Base-by-base conservation (phyloP, 352 stramenopile species). In the Elongisporangium undulatum region DNA sequence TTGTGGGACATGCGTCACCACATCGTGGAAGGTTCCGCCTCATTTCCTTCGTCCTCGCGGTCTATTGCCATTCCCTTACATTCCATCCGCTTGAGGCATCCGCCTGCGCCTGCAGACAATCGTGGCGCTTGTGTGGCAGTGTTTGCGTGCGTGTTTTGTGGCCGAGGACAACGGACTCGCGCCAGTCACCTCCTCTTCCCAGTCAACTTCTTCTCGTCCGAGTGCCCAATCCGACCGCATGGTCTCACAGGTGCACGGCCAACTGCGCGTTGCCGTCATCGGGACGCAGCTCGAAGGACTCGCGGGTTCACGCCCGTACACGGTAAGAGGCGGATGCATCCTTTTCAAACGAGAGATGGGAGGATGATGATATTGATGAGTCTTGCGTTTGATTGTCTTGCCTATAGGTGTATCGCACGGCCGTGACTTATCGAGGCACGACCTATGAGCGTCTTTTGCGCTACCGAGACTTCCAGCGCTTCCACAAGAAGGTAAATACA, bases 401-500 rank as follows among this genome's bases (percentile, higher is more conserved):
- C 41, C 3, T 53, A 21, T 54, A 82, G 75, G 70, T 89, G 15
- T 93, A 90, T 61, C 79, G 79, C 52, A 91, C 84, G 49, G 77
- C 76, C 7, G 74, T 87, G 41, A 91, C 82, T 65, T 89, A 78
- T 34, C 61, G 68, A 34, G 80, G 82, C 7, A 53, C 85, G 49
- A 89, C 76, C 69, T 89, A 79, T 60, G 75, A 93, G 56, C 81
- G 84, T 1, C 61, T 91, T 20, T 63, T 93, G 50, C 84, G 84
- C 41, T 93, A 74, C 61, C 68, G 84, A 13, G 64, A 88, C n/a
- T 91, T 93, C 51, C 45, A 51, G 26, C 53, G 38, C 38, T 90
- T 93, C 59, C 62, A 71, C 51, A 73, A 69, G 26, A 68, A 62
- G 21, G 61, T 67, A 26, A n/a, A 49, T 17, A 26, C 51, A 17